Percentiles rank a stretch among this genome's conserved stretches.
Conservation (phyloP, 164 flowering plant species). For the Kalanchoe fedtschenkoi region DNA sequence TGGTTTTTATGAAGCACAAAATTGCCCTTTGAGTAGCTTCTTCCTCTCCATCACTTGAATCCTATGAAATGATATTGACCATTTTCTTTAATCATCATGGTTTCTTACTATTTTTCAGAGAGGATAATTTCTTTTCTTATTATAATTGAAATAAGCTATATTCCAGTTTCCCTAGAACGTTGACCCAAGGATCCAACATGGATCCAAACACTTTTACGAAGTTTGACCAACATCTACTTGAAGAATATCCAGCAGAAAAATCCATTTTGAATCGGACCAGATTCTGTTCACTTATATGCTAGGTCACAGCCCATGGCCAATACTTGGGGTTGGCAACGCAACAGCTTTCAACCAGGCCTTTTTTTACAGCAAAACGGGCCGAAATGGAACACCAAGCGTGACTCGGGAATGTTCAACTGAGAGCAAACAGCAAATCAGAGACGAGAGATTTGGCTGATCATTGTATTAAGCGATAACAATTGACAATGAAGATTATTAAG, state of each 20-base stretch:
- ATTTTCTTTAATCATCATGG: no score
- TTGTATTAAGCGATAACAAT: neutral
- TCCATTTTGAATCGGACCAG: conserved; percentile 81
- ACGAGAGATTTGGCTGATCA: neutral
- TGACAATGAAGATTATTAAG: no score
- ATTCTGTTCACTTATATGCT: conserved; percentile 51
- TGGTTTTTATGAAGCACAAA: no score
- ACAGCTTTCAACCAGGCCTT: conserved; percentile 45
- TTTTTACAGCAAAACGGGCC: conserved; percentile 49
- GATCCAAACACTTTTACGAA: conserved; percentile 59
- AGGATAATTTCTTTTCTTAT: no score
- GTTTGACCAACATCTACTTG: conserved; percentile 73
- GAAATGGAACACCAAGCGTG: conserved; percentile 33
- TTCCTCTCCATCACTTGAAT: no score
- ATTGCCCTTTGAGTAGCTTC: no score
- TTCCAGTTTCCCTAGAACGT: conserved; percentile 74
- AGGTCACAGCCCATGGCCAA: conserved; percentile 52
- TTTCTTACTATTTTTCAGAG: no score
- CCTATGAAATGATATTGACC: no score
- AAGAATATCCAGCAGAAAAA: conserved; percentile 59
- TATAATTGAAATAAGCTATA: no score
- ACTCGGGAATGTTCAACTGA: conserved; percentile 16
- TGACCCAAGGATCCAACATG: conserved; percentile 64
- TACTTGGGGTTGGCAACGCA: conserved; percentile 37
- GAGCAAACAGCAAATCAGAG: neutral